phyloP scores from a whole-genome alignment of 176 grass and related monocot species.

The Eremochloa ophiuroides region DNA sequence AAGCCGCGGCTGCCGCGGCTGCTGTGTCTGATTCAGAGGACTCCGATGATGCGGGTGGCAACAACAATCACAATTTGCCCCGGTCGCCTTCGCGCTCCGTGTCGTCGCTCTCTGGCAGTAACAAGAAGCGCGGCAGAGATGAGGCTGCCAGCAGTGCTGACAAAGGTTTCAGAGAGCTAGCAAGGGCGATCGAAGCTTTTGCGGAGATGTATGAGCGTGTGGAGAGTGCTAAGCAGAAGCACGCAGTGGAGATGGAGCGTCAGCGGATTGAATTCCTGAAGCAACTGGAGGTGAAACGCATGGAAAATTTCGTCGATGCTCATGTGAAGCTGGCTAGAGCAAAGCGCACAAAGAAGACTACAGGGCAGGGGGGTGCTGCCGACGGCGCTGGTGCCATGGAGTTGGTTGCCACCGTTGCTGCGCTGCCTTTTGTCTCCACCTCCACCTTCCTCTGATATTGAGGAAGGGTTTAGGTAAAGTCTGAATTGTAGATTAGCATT shows the following conservation, averaged over 20 bases:
- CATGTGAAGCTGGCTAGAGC: slow-evolving; percentile 77
- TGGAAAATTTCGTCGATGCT: slow-evolving; percentile 83
- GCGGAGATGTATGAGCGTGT: slow-evolving; percentile 89
- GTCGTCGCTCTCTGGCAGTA: slow-evolving; percentile 43
- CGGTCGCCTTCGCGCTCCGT: slow-evolving; percentile 39
- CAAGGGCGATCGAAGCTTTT: slow-evolving; percentile 71
- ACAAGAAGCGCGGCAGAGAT: slow-evolving; percentile 15
- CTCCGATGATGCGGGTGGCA: slow-evolving; percentile 32
- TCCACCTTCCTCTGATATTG: slow-evolving; percentile 44
- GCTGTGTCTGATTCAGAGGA: slow-evolving; percentile 27
- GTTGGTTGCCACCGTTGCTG: slow-evolving; percentile 47
- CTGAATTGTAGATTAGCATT: slow-evolving; percentile 1
- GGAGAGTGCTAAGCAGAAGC: slow-evolving; percentile 70
- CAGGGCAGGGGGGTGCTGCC: slow-evolving; percentile 23
- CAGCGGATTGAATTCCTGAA: slow-evolving; percentile 76
- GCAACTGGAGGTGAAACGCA: slow-evolving; percentile 77
- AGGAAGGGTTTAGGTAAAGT: slow-evolving; percentile 37
- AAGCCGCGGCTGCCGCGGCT: slow-evolving; percentile 34
- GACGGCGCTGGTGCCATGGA: slow-evolving; percentile 41
- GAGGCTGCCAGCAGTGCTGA: slow-evolving; percentile 17
- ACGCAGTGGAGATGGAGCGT: slow-evolving; percentile 77
- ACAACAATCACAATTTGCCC: slow-evolving; percentile 21
- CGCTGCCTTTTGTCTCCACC: slow-evolving; percentile 58
- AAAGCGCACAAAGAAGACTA: slow-evolving; percentile 54
- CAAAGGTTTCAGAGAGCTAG: slow-evolving; percentile 57